Evolutionary conservation across 345 rosid genomes (phyloP).

Genomic region (Gossypium rotundifolium): DNA sequence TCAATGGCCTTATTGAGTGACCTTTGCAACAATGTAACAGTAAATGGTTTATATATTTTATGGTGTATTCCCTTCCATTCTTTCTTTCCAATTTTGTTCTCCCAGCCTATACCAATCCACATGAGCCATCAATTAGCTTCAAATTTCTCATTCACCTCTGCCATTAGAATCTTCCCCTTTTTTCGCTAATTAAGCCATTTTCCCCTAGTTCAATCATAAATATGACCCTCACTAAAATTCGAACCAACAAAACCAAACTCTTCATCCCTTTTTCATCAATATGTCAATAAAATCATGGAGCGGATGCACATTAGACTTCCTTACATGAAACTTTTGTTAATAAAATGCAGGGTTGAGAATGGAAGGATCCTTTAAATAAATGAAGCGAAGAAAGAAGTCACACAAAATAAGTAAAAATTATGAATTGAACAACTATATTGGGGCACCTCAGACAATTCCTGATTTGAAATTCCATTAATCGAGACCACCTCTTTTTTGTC

Average conservation of each 20-base stretch:
- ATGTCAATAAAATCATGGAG: not conserved
- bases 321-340: not conserved
- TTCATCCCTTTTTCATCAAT: not conserved
- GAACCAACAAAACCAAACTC: not conserved
- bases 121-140: not conserved
- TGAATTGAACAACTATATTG: not conserved
- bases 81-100: not conserved
- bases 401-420: not conserved
- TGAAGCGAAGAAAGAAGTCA: not conserved
- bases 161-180: not conserved
- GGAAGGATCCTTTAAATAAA: conserved; percentile 1
- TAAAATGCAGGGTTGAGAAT: not conserved
- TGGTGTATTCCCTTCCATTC: not conserved
- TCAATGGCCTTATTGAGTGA: not conserved
- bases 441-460: conserved; percentile 84
- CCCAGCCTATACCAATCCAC: not conserved
- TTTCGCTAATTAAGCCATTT: not conserved
- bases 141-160: not conserved
- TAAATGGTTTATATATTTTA: not conserved
- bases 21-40: not conserved
- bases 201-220: not conserved
- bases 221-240: not conserved
- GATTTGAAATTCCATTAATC: conserved; percentile 69
- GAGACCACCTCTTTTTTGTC: conserved; percentile 68
- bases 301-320: conserved; percentile 1